Evolutionary conservation across 192 early-diverging fungal species (phyloP).

Genomic region (Podila verticillata): DNA sequence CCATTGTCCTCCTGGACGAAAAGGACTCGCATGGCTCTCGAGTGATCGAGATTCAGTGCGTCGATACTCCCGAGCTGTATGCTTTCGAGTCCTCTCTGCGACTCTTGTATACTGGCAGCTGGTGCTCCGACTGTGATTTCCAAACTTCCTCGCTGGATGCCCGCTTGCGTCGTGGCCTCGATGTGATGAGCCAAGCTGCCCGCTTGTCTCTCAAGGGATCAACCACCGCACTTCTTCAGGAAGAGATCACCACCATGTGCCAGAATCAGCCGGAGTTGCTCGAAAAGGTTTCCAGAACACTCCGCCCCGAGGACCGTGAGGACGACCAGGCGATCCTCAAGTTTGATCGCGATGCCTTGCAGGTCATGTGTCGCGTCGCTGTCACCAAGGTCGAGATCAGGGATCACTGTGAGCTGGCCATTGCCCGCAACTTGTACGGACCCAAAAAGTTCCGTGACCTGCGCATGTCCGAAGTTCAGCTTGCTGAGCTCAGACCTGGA

Average conservation of each 20-base stretch:
- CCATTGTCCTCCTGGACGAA: slow-evolving; percentile 24
- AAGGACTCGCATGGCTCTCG: slow-evolving; percentile 14
- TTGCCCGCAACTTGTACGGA: slow-evolving; percentile 45
- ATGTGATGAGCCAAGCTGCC: slow-evolving; percentile 34
- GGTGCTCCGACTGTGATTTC: slow-evolving; percentile 49
- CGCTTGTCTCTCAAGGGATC: slow-evolving; percentile 28
- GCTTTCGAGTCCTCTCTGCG: slow-evolving; percentile 40
- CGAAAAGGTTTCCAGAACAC: slow-evolving; percentile 36
- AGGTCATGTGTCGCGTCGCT: slow-evolving; percentile 45
- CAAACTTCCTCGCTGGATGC: slow-evolving; percentile 42
- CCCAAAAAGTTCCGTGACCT: slow-evolving; percentile 48
- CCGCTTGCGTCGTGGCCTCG: slow-evolving; percentile 42
- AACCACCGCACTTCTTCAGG: slow-evolving; percentile 34
- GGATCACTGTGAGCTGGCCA: slow-evolving; percentile 47
- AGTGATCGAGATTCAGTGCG: slow-evolving; percentile 42
- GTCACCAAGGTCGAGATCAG: slow-evolving; percentile 40
- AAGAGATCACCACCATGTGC: slow-evolving; percentile 48
- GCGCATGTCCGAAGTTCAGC: slow-evolving; percentile 41
- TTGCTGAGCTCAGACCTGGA: slow-evolving; percentile 32
- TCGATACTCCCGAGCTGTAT: slow-evolving; percentile 35
- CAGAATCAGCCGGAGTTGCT: slow-evolving; percentile 42
- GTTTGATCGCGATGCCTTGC: slow-evolving; percentile 47
- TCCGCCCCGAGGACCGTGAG: slow-evolving; percentile 34
- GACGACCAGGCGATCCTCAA: slow-evolving; percentile 46
- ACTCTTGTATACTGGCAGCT: slow-evolving; percentile 39